Percentiles rank a stretch among this genome's conserved stretches.
Conservation (phyloP, 2,329 filamentous ascomycete species). For the Phaeoacremonium minimum region DNA sequence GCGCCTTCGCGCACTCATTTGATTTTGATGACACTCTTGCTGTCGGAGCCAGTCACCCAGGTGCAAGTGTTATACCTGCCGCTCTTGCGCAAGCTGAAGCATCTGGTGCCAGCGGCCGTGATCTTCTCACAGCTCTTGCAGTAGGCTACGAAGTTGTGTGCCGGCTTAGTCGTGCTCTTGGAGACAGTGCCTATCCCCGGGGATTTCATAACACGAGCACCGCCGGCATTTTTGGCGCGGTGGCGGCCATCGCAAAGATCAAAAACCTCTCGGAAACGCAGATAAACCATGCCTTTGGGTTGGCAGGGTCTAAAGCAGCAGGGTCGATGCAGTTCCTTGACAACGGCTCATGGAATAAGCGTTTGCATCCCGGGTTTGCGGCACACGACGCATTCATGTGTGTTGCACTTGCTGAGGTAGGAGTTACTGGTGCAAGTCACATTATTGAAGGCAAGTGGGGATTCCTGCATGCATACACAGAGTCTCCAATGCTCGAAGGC, state of each 20-base stretch:
- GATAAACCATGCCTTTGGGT: conserved; percentile 16
- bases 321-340: conserved; percentile 23
- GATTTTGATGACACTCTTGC: conserved; percentile 42
- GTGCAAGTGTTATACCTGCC: conserved; percentile 31
- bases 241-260: conserved; percentile 17
- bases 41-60: conserved; percentile 32
- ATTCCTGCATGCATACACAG: conserved; percentile 15
- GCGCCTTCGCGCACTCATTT: conserved; percentile 33
- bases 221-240: conserved; percentile 19
- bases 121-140: conserved; percentile 10
- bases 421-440: conserved; percentile 15
- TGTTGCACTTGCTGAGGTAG: conserved; percentile 17
- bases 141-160: conserved; percentile 21
- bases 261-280: conserved; percentile 11
- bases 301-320: conserved; percentile 17
- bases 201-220: conserved; percentile 21
- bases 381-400: conserved; percentile 20
- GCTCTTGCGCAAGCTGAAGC: conserved; percentile 18
- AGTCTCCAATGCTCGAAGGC: conserved; percentile 9
- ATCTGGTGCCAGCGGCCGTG: not conserved
- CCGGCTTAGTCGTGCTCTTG: conserved; percentile 16
- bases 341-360: conserved; percentile 22
- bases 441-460: conserved; percentile 17
- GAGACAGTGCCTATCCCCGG: conserved; percentile 15
- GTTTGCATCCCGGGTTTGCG: conserved; percentile 20